A percentile compares a stretch with the other conserved stretches of the same genome.
These are phyloP conservation scores for Malassezia obtusa DNA, from an alignment of 1,284 basidiomycete genomes.

Conservation along the genomic window DNA sequence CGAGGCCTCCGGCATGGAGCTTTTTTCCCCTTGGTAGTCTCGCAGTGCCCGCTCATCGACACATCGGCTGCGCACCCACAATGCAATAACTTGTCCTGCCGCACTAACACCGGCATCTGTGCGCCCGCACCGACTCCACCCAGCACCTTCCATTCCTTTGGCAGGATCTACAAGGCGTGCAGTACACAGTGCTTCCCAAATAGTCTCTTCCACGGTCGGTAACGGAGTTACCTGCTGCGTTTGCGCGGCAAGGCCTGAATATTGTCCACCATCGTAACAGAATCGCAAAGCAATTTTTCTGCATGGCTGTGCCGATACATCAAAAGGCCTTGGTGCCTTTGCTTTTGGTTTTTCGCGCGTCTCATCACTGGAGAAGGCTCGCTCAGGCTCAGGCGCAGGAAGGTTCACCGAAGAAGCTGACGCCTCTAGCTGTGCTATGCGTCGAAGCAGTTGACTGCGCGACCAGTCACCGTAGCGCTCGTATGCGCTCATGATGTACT, in stretches of 20 bases:
- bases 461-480: constrained; percentile 27
- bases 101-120: constrained; percentile 92
- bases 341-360: constrained; percentile 1
- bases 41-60: constrained; percentile 29
- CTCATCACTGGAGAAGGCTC: background rate
- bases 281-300: constrained; percentile 88
- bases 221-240: constrained; percentile 53
- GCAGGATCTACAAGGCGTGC: constrained; percentile 32
- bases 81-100: constrained; percentile 81
- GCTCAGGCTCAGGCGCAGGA: background rate
- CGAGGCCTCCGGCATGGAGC: background rate
- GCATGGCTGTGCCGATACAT: constrained; percentile 60
- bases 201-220: constrained; percentile 79
- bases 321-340: constrained; percentile 49
- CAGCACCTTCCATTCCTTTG: constrained; percentile 55
- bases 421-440: constrained; percentile 32
- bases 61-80: constrained; percentile 56
- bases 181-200: constrained; percentile 61
- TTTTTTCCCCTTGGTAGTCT: background rate
- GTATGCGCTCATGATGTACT: constrained; percentile 21
- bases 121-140: constrained; percentile 80
- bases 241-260: constrained; percentile 68
- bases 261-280: constrained; percentile 82
- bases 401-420: constrained; percentile 8
- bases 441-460: constrained; percentile 21